Base-by-base conservation (phyloP, 139 green algal genomes). In the Yamagishiella unicocca region DNA sequence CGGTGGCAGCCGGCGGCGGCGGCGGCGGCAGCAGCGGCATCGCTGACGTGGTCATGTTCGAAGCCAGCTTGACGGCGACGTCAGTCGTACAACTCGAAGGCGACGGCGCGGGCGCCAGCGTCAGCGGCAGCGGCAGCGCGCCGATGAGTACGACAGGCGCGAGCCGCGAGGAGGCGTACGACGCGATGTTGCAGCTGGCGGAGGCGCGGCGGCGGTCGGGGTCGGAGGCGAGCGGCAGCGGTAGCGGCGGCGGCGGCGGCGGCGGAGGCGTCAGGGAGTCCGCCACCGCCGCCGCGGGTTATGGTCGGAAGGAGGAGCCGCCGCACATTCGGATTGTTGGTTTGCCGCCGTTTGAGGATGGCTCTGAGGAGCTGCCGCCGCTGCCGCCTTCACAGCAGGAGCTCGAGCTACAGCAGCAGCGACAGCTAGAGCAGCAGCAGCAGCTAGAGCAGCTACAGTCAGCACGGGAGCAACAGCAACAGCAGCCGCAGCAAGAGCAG, bases 251-350 rank as follows among this genome's bases (percentile, higher is more conserved):
- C 31, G 38, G 71, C 67, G 35, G 64, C 70, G 53, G 83, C 35
- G 8, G 14, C 31, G 75, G 3, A 76, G 43, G 62, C 35, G 42
- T 50, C 33, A 67, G 64, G 6, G 25, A 37, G 54, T 4, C 61
- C 42, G 79, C 33, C 50, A 87, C 82, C 81, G 75, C 38, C 67
- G 84, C 79, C 45, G 84, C 35, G n/a, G n/a, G n/a, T n/a, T n/a
- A n/a, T n/a, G n/a, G n/a, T n/a, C 21, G 46, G 35, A 38, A 10
- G 21, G 33, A 2, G 19, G 68, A 58, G 9, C 22, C 42, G 33
- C 42, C 24, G 40, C 67, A 75, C 35, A 54, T 84, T 33, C 73
- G 53, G 0, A 73, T 84, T 21, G 77, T 17, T 3, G 77, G 55
- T 1, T 31, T 84, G 19, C 79, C 79, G 62, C 79, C 79, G 0